Evolutionary conservation across 495 filamentous ascomycete genomes (phyloP).

Genomic region (Hyphodiscus hymeniophilus): DNA sequence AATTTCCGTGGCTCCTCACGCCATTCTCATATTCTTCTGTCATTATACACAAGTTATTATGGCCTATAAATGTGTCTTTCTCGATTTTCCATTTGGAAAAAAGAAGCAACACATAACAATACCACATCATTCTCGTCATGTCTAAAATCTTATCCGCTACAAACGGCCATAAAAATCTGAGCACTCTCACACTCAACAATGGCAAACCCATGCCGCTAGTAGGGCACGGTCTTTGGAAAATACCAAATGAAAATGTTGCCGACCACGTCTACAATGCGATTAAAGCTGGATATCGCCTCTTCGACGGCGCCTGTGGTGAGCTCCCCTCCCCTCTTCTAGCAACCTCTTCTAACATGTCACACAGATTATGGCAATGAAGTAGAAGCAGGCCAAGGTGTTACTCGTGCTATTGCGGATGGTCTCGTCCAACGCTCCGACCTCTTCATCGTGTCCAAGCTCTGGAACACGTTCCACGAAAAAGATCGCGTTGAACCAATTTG

Average conservation of each 20-base stretch:
- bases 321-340: not conserved
- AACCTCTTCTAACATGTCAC: not conserved
- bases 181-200: slow-evolving; percentile 50
- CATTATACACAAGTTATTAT: too few relatives aligned
- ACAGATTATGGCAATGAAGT: slow-evolving; percentile 83
- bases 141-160: too few relatives aligned
- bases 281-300: slow-evolving; percentile 75
- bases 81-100: too few relatives aligned
- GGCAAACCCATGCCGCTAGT: slow-evolving; percentile 81
- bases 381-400: slow-evolving; percentile 70
- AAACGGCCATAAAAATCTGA: too few relatives aligned
- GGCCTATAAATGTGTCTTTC: too few relatives aligned
- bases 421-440: slow-evolving; percentile 76
- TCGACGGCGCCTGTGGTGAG: slow-evolving; percentile 62
- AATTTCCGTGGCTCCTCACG: too few relatives aligned
- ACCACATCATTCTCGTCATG: too few relatives aligned
- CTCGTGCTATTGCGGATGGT: slow-evolving; percentile 73
- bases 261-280: slow-evolving; percentile 82
- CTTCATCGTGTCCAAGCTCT: slow-evolving; percentile 86
- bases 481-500: slow-evolving; percentile 62
- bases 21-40: too few relatives aligned
- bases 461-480: slow-evolving; percentile 77
- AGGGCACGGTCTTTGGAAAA: slow-evolving; percentile 77
- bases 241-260: slow-evolving; percentile 63
- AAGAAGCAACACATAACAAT: too few relatives aligned